Evolutionary conservation across 306 rosid genomes (phyloP), one percentile per base, ranked within the genome.

Genomic region (Cicer bijugum): DNA sequence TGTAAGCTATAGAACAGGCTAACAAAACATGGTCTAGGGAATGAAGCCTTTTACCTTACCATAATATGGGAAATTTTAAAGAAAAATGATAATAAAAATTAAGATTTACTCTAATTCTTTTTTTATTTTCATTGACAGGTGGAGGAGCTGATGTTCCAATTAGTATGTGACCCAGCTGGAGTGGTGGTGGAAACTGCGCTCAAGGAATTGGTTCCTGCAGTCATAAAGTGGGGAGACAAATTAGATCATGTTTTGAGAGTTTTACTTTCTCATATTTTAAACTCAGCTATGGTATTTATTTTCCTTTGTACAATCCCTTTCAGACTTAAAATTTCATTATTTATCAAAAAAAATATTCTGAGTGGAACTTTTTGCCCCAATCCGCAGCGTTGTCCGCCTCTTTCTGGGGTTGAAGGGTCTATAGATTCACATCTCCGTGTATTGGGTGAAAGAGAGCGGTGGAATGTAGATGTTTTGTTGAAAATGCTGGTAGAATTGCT

Each of bases 341-440:
- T 44, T 20, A 10, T n/a, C 38, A 46, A 58, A 55, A 57, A 57
- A 42, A 53, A 38, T 55, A 77, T 78, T 64, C 51, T 77, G 63
- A 61, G 17, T 47, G 45, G 70, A 55, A 44, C 64, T 71, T 64
- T 8, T 67, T 52, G n/a, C 66, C 47, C 64, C 72, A 73, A 75
- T 73, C 78, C 71, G 82, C 90, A 95, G 97, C 89, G 82, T 53
- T 91, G 96, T 62, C 93, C 99, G 15, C 99, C 99, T 14, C 93
- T 91, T 84, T 95, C 97, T 15, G 97, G 99, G 6, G 97, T 95
- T 85, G 99, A 95, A 86, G 97, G 96, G 76, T 95, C 97, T 48
- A 75, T 88, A 78, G 99, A 95, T 84, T 91, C 99, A 6, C 83
- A 87, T 87, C 90, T 95, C 85, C 97, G 75, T 78, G 90, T 84